Evolutionary conservation across 495 filamentous ascomycete genomes (phyloP).

Genomic region (Evansstolkia leycettana): DNA sequence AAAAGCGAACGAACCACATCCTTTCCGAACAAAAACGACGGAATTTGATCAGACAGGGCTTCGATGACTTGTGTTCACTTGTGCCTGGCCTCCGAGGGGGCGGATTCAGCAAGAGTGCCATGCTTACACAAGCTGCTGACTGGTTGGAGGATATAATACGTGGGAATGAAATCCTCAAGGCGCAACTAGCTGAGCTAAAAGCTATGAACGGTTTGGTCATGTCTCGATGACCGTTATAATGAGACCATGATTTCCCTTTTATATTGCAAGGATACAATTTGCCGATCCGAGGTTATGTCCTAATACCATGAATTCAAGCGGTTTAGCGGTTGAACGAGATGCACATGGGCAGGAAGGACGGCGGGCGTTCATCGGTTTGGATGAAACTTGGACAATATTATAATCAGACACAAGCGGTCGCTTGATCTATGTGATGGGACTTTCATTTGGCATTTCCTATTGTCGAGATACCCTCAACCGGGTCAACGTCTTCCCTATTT

Average conservation of each 20-base stretch:
- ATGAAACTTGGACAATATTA: too few species aligned
- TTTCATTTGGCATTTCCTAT: too few species aligned
- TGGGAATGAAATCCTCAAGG: conserved; percentile 46
- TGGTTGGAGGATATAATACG: conserved; percentile 61
- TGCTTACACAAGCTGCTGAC: conserved; percentile 56
- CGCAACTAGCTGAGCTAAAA: conserved; percentile 32
- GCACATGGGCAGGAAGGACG: too few species aligned
- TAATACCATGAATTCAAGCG: neutral
- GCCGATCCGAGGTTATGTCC: neutral
- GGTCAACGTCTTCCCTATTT: too few species aligned
- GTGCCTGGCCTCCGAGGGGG: conserved; percentile 59
- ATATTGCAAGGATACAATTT: neutral
- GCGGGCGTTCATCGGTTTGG: neutral
- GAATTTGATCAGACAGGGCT: conserved; percentile 65
- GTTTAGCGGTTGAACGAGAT: neutral
- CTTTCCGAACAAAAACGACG: conserved; percentile 78
- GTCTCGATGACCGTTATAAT: conserved; percentile 18
- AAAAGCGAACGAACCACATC: conserved; percentile 84
- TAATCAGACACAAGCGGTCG: too few species aligned
- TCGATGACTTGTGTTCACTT: conserved; percentile 55
- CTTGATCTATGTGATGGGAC: too few species aligned
- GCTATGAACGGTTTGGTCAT: conserved; percentile 30
- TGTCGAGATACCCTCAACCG: too few species aligned
- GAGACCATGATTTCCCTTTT: conserved; percentile 11
- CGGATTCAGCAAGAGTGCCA: conserved; percentile 69